Percentiles rank a stretch among this genome's conserved stretches.
These are phyloP conservation scores for Ogataea methylovora DNA, from an alignment of 805 yeast genomes.

Conservation along the genomic window DNA sequence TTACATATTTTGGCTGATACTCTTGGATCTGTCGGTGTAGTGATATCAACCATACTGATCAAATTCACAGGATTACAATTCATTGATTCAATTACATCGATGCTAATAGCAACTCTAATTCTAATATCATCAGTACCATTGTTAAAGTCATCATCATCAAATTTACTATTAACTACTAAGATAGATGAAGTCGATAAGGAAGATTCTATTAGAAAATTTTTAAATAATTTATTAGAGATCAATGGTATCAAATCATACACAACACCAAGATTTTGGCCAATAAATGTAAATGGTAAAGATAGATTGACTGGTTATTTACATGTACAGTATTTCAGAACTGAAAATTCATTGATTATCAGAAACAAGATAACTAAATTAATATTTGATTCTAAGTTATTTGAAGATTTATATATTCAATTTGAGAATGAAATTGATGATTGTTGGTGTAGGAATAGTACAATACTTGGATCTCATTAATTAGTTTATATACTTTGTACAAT, in stretches of 20 bases:
- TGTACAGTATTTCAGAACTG: constrained; percentile 50
- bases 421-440: constrained; percentile 33
- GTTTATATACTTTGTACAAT: not conserved
- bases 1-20: constrained; percentile 93
- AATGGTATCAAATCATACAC: constrained; percentile 83
- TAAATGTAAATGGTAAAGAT: constrained; percentile 24
- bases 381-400: constrained; percentile 11
- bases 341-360: constrained; percentile 19
- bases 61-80: constrained; percentile 61
- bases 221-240: constrained; percentile 59
- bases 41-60: constrained; percentile 78
- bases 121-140: constrained; percentile 79
- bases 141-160: constrained; percentile 70
- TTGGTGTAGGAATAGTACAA: constrained; percentile 27
- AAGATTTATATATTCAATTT: constrained; percentile 22
- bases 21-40: constrained; percentile 94
- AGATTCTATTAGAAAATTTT: constrained; percentile 48
- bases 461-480: constrained; percentile 16
- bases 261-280: constrained; percentile 90
- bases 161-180: constrained; percentile 47
- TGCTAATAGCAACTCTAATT: constrained; percentile 76
- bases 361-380: constrained; percentile 21
- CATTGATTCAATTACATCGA: constrained; percentile 89
- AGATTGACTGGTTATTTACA: constrained; percentile 73
- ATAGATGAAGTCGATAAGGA: constrained; percentile 38